Conservation (phyloP, 768 basidiomycete genomes). For the Porphyrellus cyaneotinctus region DNA sequence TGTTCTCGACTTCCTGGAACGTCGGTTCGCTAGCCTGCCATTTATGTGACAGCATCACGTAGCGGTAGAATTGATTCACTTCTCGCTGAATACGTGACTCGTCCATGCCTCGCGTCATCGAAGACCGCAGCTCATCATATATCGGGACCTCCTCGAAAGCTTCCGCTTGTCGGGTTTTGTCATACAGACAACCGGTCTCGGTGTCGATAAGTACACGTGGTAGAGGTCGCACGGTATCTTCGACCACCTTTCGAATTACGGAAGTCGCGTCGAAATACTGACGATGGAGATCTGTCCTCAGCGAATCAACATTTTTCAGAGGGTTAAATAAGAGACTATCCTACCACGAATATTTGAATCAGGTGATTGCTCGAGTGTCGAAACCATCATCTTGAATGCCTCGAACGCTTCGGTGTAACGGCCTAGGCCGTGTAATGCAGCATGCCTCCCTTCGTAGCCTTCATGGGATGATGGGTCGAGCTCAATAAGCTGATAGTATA, state of each 20-base stretch:
- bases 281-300: background rate
- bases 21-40: background rate
- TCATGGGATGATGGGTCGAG: background rate
- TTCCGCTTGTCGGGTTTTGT: background rate
- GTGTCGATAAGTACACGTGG: background rate
- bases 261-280: background rate
- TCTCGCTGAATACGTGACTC: background rate
- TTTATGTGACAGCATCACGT: background rate
- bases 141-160: background rate
- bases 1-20: background rate
- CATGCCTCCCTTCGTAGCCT: background rate
- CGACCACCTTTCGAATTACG: background rate
- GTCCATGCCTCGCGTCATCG: background rate
- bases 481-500: background rate
- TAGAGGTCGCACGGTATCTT: background rate
- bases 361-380: background rate
- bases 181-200: background rate
- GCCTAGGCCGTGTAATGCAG: background rate
- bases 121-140: background rate
- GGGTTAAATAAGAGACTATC: too few species aligned
- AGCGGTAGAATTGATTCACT: background rate
- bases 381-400: background rate
- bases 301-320: background rate
- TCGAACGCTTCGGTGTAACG: background rate
- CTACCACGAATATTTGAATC: background rate